Evolutionary conservation across 495 filamentous ascomycete species (phyloP), one percentile per base, ranked within the genome.

Genomic region (Ramalina intermedia): DNA sequence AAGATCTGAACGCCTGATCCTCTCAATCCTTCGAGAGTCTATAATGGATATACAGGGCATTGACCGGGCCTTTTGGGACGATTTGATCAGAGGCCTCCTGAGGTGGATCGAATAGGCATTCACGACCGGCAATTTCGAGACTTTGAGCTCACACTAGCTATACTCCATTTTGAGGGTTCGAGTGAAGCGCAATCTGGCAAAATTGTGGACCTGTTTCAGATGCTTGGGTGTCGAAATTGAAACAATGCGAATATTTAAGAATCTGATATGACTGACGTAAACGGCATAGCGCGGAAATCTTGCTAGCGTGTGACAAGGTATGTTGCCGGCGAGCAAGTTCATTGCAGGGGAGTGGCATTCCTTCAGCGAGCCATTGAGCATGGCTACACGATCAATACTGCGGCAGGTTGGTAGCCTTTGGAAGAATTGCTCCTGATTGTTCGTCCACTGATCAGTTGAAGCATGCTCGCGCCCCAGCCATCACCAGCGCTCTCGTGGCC

Each of bases 351-450:
- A 41, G 14, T 14, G 8, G 12, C 39, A 41, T 18, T 41, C 39
- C 5, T 11, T 17, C 16, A 8, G 14, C 39, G 21, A 41, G 17
- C 39, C 39, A 41, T 47, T 21, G 29, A 41, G 17, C 21, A 76
- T 76, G 73, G 62, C 72, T 51, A 69, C 71, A 41, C 59, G 62
- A 63, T 53, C 63, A 41, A 53, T 73, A 42, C 51, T 72, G 23
- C 66, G 67, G 60, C 68, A 58, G 65, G 72, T 70, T 58, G 53
- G 68, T 53, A 37, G 4, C 36, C 16, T 27, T 9, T 7, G 14
- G 16, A 45, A 29, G 39, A 14, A 33, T 43, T 46, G 40, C 48
- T 40, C 45, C 35, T 24, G 21, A 18, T 8, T 11, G 14, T 12
- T 18, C 21, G 8, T 41, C 14, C 2, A 41, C 14, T 41, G 39